phyloP scores from a whole-genome alignment of 768 basidiomycete genomes.

The Xerocomellus intermedius region DNA sequence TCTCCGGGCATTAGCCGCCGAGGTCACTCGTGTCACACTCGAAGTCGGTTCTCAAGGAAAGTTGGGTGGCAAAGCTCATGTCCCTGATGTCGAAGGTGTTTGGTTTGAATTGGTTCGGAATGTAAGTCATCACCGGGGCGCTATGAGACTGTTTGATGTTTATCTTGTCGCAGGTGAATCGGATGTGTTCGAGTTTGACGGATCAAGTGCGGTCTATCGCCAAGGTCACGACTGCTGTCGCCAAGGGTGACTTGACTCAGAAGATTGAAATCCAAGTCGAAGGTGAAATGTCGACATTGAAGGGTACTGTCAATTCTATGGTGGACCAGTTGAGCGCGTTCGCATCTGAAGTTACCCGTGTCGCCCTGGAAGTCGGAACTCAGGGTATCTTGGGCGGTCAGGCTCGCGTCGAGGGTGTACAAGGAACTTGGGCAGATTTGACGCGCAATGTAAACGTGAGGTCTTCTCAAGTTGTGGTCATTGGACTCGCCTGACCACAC shows the following conservation, averaged over 20 bases:
- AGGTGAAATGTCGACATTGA: conserved; percentile 83
- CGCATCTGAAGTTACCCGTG: conserved; percentile 77
- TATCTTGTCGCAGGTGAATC: conserved; percentile 52
- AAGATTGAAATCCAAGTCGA: conserved; percentile 91
- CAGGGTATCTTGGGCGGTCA: conserved; percentile 90
- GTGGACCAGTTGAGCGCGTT: conserved; percentile 87
- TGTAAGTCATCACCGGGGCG: conserved; percentile 37
- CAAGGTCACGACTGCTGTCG: conserved; percentile 85
- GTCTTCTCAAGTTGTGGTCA: not conserved
- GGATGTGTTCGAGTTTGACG: conserved; percentile 79
- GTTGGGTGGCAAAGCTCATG: conserved; percentile 83
- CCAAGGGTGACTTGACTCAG: conserved; percentile 86
- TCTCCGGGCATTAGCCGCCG: conserved; percentile 67
- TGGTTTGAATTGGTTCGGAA: conserved; percentile 81
- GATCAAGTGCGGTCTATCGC: conserved; percentile 84
- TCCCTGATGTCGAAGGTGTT: conserved; percentile 90
- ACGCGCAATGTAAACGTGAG: conserved; percentile 85
- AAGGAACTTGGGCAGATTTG: conserved; percentile 91
- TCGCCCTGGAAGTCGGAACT: conserved; percentile 88
- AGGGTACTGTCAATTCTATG: conserved; percentile 90
- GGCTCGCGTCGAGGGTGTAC: conserved; percentile 85
- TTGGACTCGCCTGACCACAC: not conserved
- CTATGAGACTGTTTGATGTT: not conserved
- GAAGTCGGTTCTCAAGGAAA: conserved; percentile 90
- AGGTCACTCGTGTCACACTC: conserved; percentile 80